Evolutionary conservation across 257 asterid species (phyloP).

Genomic region (Lavandula angustifolia): DNA sequence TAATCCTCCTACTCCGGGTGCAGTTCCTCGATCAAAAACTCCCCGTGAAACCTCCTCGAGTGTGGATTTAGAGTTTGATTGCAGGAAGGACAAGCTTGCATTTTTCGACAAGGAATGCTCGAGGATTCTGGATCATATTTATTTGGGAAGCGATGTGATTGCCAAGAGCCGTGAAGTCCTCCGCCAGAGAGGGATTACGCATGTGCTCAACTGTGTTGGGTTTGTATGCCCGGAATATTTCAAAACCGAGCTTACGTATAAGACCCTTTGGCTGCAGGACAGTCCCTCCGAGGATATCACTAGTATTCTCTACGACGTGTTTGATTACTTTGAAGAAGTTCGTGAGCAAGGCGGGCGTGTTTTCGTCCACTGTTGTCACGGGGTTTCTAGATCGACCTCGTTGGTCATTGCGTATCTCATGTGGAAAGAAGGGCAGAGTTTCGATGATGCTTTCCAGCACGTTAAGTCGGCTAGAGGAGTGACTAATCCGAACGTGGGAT

Average conservation of each 20-base stretch:
- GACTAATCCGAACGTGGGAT: conserved; percentile 89
- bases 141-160: conserved; percentile 75
- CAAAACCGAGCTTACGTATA: conserved; percentile 74
- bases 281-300: conserved; percentile 92
- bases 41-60: conserved; percentile 45
- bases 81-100: conserved; percentile 72
- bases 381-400: conserved; percentile 91
- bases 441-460: conserved; percentile 83
- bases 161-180: conserved; percentile 81
- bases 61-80: conserved; percentile 54
- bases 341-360: conserved; percentile 81
- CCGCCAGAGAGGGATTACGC: conserved; percentile 73
- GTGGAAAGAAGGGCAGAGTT: conserved; percentile 85
- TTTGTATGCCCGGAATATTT: conserved; percentile 78
- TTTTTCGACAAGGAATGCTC: conserved; percentile 92
- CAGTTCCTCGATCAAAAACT: conserved; percentile 50
- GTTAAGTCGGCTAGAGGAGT: conserved; percentile 89
- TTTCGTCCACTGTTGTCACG: conserved; percentile 88
- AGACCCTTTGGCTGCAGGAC: conserved; percentile 95
- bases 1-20: conserved; percentile 75
- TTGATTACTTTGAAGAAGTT: conserved; percentile 92
- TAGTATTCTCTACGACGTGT: conserved; percentile 81
- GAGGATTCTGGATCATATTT: conserved; percentile 69
- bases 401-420: conserved; percentile 93
- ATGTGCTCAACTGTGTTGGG: conserved; percentile 94